Conservation (phyloP, 2,329 filamentous ascomycete genomes). For the Sphaerostilbella broomeana region DNA sequence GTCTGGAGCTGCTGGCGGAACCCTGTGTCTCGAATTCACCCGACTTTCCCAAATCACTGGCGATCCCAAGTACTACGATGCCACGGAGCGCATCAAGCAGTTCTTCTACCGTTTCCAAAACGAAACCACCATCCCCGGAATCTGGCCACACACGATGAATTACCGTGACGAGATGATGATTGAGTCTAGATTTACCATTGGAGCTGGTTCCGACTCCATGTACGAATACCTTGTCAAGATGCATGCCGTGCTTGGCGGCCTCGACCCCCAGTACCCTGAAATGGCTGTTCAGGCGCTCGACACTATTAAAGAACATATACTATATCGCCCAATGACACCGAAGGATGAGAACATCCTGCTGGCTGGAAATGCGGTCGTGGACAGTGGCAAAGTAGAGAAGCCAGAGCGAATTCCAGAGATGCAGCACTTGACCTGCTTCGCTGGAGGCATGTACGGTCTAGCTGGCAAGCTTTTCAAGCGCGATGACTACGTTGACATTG, state of each 20-base stretch:
- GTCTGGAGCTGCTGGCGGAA: conserved; percentile 48
- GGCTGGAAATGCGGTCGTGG: conserved; percentile 36
- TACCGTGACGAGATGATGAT: conserved; percentile 45
- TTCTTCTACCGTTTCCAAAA: conserved; percentile 60
- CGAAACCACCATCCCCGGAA: conserved; percentile 59
- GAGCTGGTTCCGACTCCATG: conserved; percentile 41
- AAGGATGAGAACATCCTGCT: conserved; percentile 54
- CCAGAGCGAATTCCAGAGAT: conserved; percentile 29
- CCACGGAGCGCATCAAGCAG: conserved; percentile 65
- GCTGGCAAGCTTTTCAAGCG: conserved; percentile 54
- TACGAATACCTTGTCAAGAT: conserved; percentile 59
- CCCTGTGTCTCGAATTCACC: conserved; percentile 68
- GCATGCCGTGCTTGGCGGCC: conserved; percentile 57
- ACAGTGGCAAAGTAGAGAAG: conserved; percentile 21
- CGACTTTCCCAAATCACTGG: conserved; percentile 67
- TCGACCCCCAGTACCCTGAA: conserved; percentile 52
- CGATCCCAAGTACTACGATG: conserved; percentile 68
- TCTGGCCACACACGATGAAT: conserved; percentile 65
- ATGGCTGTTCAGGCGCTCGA: conserved; percentile 61
- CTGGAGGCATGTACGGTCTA: conserved; percentile 63
- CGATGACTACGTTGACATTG: conserved; percentile 40
- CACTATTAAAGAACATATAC: conserved; percentile 53
- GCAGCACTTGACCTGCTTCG: conserved; percentile 63
- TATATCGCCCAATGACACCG: conserved; percentile 62
- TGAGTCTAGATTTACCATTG: conserved; percentile 36